phyloP scores from a whole-genome alignment of 306 rosid genomes.

The Purshia tridentata region DNA sequence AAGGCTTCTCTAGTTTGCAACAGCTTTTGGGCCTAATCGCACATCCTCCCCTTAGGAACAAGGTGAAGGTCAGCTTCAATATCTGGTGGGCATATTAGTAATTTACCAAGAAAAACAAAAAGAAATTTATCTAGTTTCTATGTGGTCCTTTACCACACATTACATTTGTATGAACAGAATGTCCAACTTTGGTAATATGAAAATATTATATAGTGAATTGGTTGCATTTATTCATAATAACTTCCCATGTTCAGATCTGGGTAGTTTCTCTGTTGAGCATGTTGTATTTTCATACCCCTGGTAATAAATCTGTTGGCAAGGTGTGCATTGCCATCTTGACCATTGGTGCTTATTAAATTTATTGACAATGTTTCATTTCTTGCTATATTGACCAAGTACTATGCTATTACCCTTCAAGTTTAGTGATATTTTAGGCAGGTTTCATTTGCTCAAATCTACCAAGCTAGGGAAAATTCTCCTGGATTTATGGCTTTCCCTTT shows the following conservation, averaged over 20 bases:
- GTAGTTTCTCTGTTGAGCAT: background rate
- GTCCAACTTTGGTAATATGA: background rate
- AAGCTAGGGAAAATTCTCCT: background rate
- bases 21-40: background rate
- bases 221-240: background rate
- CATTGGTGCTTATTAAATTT: background rate
- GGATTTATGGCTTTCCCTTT: background rate
- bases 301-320: background rate
- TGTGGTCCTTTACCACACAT: background rate
- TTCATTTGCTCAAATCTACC: background rate
- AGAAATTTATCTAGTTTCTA: conserved; percentile 8
- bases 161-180: background rate
- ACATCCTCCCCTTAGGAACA: conserved; percentile 5
- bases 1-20: background rate
- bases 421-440: background rate
- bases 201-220: background rate
- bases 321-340: background rate
- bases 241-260: conserved; percentile 1
- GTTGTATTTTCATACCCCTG: background rate
- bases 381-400: background rate
- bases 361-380: background rate
- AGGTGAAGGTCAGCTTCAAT: background rate
- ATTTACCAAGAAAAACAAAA: conserved; percentile 2
- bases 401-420: background rate
- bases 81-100: background rate